Conservation (phyloP, 73 alveolate genomes). For the Paramecium tetraurelia region DNA sequence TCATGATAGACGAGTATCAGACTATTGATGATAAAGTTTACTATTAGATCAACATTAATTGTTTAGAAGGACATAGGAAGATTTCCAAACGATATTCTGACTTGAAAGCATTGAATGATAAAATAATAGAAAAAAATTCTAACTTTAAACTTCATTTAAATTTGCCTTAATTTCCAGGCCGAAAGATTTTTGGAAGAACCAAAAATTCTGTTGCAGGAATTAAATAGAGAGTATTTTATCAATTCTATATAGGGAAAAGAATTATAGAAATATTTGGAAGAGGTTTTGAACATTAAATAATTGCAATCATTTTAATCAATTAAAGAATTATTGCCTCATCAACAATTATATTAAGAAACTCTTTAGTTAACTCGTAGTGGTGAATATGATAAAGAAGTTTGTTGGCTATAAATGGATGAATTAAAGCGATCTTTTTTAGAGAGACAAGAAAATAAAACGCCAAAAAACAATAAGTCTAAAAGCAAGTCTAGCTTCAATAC, state of each 20-base stretch:
- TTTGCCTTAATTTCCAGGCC: constrained; percentile 13
- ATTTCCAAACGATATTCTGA: constrained; percentile 3
- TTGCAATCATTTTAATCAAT: background rate
- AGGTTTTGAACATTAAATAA: background rate
- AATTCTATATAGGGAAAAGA: constrained; percentile 34
- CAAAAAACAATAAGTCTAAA: background rate
- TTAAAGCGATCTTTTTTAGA: constrained; percentile 42
- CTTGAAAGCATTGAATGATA: background rate
- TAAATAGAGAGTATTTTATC: background rate
- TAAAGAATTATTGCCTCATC: background rate
- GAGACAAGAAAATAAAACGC: background rate
- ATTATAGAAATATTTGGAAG: background rate
- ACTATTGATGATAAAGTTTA: background rate
- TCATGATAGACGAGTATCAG: background rate
- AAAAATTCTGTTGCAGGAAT: background rate
- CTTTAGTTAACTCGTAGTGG: background rate
- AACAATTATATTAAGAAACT: background rate
- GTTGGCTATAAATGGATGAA: constrained; percentile 46
- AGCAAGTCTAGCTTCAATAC: background rate
- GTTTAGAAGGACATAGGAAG: background rate
- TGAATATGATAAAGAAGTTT: background rate
- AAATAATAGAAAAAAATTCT: background rate
- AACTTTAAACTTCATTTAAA: constrained; percentile 20
- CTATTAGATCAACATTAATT: background rate
- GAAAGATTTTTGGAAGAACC: constrained; percentile 32